Percentiles rank a stretch among this genome's conserved stretches.
Conservation (phyloP, 345 rosid genomes). For the Erysimum cheiranthoides region DNA sequence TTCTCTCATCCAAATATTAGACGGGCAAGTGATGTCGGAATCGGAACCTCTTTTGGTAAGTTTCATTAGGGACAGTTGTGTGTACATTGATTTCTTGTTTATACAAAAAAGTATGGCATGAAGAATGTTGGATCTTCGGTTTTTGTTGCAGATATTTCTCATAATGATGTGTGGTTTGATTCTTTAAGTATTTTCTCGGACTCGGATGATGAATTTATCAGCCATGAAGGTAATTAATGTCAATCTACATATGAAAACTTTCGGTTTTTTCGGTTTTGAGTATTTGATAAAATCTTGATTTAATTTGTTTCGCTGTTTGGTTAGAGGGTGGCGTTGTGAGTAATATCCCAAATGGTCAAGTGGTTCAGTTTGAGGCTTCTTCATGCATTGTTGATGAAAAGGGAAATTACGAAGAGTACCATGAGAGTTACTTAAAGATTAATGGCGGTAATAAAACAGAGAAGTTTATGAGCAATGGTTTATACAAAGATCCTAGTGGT, state of each 20-base stretch:
- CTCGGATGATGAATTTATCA: slow-evolving; percentile 80
- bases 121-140: slow-evolving; percentile 19
- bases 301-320: slow-evolving; percentile 45
- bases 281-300: neutral
- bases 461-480: slow-evolving; percentile 35
- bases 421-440: slow-evolving; percentile 66
- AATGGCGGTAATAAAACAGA: slow-evolving; percentile 48
- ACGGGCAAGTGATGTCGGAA: slow-evolving; percentile 49
- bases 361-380: slow-evolving; percentile 75
- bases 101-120: neutral
- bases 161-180: slow-evolving; percentile 85
- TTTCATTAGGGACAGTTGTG: slow-evolving; percentile 25
- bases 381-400: slow-evolving; percentile 58
- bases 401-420: slow-evolving; percentile 70
- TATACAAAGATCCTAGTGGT: slow-evolving; percentile 30
- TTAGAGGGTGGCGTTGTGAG: slow-evolving; percentile 48
- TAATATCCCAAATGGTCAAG: slow-evolving; percentile 60
- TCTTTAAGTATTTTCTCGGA: slow-evolving; percentile 81
- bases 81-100: slow-evolving; percentile 9
- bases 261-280: neutral
- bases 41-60: slow-evolving; percentile 54
- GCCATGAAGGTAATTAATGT: slow-evolving; percentile 74
- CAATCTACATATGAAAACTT: slow-evolving; percentile 1
- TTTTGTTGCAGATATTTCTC: slow-evolving; percentile 53
- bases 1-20: slow-evolving; percentile 47